Conservation (phyloP, 768 basidiomycete genomes). For the Rhodotorula diobovata region DNA sequence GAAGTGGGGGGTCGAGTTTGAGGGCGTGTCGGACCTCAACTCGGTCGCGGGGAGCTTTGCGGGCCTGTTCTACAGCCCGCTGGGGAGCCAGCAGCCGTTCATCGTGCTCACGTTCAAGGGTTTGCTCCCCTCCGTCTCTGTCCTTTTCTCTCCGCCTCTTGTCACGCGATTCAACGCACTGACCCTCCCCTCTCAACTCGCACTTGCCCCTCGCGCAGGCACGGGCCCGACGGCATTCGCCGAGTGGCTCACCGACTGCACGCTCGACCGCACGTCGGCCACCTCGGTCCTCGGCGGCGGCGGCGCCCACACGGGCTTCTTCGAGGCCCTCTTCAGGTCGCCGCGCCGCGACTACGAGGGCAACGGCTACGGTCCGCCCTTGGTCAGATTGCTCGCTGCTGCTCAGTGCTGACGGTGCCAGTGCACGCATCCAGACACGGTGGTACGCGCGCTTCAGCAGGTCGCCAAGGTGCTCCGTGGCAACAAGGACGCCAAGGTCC, state of each 20-base stretch:
- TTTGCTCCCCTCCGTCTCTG: neutral
- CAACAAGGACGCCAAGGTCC: neutral
- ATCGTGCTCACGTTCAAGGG: slow-evolving; percentile 32
- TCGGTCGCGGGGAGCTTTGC: slow-evolving; percentile 12
- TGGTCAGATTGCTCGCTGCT: too few relatives aligned
- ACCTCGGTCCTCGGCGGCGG: slow-evolving; percentile 19
- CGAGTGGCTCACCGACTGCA: slow-evolving; percentile 29
- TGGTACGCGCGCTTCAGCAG: slow-evolving; percentile 21
- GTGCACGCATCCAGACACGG: neutral
- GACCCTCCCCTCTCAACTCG: too few relatives aligned
- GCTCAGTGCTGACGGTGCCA: too few relatives aligned
- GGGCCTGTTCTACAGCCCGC: slow-evolving; percentile 14
- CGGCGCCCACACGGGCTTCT: slow-evolving; percentile 23
- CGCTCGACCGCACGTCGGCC: slow-evolving; percentile 7
- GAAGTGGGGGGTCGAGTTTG: slow-evolving; percentile 5
- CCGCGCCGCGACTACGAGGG: neutral
- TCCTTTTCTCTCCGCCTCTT: too few relatives aligned
- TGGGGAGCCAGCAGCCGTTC: slow-evolving; percentile 3
- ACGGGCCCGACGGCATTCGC: slow-evolving; percentile 20
- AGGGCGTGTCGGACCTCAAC: slow-evolving; percentile 21
- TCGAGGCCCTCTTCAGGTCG: neutral
- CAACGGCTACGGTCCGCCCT: slow-evolving; percentile 20
- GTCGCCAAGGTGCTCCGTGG: slow-evolving; percentile 10
- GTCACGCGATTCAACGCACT: too few relatives aligned
- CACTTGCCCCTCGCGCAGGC: neutral